Base-by-base conservation (phyloP, 1,139 yeast species). In the Suhomyces coccinellae region DNA sequence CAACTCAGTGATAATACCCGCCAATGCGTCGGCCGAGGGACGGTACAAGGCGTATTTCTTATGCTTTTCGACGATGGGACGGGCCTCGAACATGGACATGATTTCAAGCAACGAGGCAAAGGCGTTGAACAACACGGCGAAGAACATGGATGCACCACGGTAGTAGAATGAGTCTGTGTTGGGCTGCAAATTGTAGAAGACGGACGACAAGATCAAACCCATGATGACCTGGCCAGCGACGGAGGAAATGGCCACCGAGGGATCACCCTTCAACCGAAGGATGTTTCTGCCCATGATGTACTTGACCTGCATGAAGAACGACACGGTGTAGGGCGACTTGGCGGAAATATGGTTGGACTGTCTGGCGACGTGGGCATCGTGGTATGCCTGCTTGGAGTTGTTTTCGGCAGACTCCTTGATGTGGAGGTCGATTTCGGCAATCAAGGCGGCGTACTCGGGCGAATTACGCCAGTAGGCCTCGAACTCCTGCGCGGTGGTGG, bases 51-150 rank as follows among this genome's bases (percentile, higher is more conserved):
- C 88, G 62, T 80, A 87, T 34, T 81, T 75, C 59, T 83, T 83
- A 56, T 87, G 96, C 59, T 88, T 88, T 62, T 85, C 91, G 26
- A 86, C 86, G 51, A 87, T 79, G 2, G 87, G 83, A 58, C 95
- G 80, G n/a, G 88, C 83, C 57, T 84, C 90, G 52, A 69, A 77
- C 44, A 85, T 66, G 7, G 87, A 67, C 67, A 85, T 77, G 52
- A 87, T 82, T 64, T 87, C 95, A 61, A 87, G 72, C 54, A 86
- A 68, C 15, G 90, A 85, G 15, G 87, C 72, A 64, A 87, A 83
- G 14, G 91, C 88, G 62, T 87, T 86, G 66, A 84, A 86, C 57
- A 87, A 71, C 41, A 85, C 78, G 39, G 95, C 87, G 61, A 86
- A 86, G 69, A 87, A 88, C 70, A 88, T 65, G 22, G 86, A 76